A percentile compares a stretch with the other conserved stretches of the same genome.
These are phyloP conservation scores for Thymus quinquecostatus DNA, from an alignment of 257 asterid genomes.

Conservation along the genomic window DNA sequence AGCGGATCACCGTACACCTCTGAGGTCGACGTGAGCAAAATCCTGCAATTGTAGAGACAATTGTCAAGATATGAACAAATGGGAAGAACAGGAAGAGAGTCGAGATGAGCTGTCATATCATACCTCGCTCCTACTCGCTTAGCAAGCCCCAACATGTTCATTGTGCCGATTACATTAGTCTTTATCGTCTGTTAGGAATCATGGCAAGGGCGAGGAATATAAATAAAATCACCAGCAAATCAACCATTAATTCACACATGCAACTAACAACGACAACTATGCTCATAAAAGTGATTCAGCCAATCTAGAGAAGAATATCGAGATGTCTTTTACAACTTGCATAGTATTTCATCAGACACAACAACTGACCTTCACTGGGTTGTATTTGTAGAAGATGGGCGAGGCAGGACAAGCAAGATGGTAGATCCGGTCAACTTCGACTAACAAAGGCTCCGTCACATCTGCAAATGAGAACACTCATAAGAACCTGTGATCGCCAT, in stretches of 20 bases:
- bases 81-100: background rate
- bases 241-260: background rate
- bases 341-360: background rate
- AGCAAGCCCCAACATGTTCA: conserved; percentile 99
- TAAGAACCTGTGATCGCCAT: background rate
- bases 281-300: background rate
- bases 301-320: background rate
- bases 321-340: background rate
- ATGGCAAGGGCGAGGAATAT: background rate
- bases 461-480: conserved; percentile 47
- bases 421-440: conserved; percentile 94
- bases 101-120: conserved; percentile 27
- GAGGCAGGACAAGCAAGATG: conserved; percentile 99
- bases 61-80: conserved; percentile 1
- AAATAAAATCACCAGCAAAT: background rate
- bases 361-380: conserved; percentile 83
- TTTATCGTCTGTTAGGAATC: conserved; percentile 69
- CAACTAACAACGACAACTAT: background rate
- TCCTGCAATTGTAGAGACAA: conserved; percentile 45
- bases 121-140: conserved; percentile 98
- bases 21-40: conserved; percentile 92
- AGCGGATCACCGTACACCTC: conserved; percentile 98
- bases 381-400: conserved; percentile 95
- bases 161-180: conserved; percentile 92
- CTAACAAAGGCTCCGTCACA: conserved; percentile 82